Base-by-base conservation (phyloP, 1,284 basidiomycete genomes). In the Cryptococcus hybrid region DNA sequence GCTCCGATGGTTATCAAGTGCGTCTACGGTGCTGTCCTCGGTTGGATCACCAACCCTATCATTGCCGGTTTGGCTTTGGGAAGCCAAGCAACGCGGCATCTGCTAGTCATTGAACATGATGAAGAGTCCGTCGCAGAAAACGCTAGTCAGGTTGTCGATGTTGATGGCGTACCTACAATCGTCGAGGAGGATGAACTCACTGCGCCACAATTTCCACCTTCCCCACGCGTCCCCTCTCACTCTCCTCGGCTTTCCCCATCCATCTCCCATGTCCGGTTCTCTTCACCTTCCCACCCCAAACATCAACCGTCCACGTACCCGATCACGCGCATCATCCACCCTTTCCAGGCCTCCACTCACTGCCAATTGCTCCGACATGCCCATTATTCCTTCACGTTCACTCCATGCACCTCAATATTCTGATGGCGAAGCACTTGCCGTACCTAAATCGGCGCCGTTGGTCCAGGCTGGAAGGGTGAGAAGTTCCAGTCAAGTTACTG, bases 41-140 rank as follows among this genome's bases (percentile, higher is more conserved):
- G 77, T 2, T 71, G 73, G 69, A 56, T 78, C 43, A 77, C 76
- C n/a, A 79, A 79, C 63, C 78, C 78, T 0, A 60, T 79, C 35
- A 78, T 79, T 50, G 76, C 78, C 0, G 55, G 64, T 3, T 56
- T 79, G n/a, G 76, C 77, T 1, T 62, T 79, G 9, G 78, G 78
- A 0, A 71, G 69, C 57, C 76, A 79, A 59, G 71, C 78, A 39
- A 73, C 76, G 48, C 68, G 74, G 57, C 71, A 76, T 59, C 63
- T 78, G n/a, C 45, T 78, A 30, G 64, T 73, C 13, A 60, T 75
- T 0, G 61, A n/a, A 55, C 56, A 15, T 63, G 57, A 51, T 5
- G 59, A 53, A 37, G 54, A 52, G 3, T 39, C 18, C 2, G 45
- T 47, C 48, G 47, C 43, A 15, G 56, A 30, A 45, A 51, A 9